Evolutionary conservation across 1,284 basidiomycete species (phyloP), one percentile per base, ranked within the genome.

Genomic region (Schizophyllum amplum): DNA sequence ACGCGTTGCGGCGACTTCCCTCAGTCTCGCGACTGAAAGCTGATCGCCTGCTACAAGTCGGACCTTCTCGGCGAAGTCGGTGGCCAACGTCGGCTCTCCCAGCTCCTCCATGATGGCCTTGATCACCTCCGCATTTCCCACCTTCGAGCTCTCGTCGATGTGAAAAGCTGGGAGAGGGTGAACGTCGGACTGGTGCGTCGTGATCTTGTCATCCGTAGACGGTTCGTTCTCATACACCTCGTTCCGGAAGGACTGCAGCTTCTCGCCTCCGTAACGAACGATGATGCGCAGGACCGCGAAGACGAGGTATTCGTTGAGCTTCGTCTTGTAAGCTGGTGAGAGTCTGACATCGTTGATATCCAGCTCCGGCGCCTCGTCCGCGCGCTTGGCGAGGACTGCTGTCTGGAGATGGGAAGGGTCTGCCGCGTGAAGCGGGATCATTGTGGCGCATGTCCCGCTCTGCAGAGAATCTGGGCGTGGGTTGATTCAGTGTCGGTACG

Each of bases 131-230:
- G 65, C 64, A 54, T 69, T 69, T 1, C 68, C 69, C 4, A 53
- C 62, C 1, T 55, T 68, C 1, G 65, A 61, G 0, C 62, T 62
- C 53, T 71, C 67, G 56, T 71, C 66, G 23, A 72, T 69, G 17
- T 68, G 56, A 66, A 68, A 50, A 2, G 55, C 21, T 0, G 55
- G 55, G 17, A 59, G 21, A 5, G 52, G 54, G 33, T 46, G 33
- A 24, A 42, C 3, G 1, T 23, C 33, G 27, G 51, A 20, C 51
- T 52, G 5, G 33, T 58, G 53, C 1, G 51, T 27, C 1, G 6
- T 20, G 13, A 33, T 33, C 27, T 13, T 5, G 6, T 5, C 27
- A 13, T 33, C 27, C 27, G 27, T 33, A 13, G 5, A 33, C 13
- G 27, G 27, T 13, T 33, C 6, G 13, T 33, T 5, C 27, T 33